Percentiles rank a stretch among this genome's conserved stretches.
phyloP scores from a whole-genome alignment of 1,139 yeast genomes.

The Candida labiduridarum region DNA sequence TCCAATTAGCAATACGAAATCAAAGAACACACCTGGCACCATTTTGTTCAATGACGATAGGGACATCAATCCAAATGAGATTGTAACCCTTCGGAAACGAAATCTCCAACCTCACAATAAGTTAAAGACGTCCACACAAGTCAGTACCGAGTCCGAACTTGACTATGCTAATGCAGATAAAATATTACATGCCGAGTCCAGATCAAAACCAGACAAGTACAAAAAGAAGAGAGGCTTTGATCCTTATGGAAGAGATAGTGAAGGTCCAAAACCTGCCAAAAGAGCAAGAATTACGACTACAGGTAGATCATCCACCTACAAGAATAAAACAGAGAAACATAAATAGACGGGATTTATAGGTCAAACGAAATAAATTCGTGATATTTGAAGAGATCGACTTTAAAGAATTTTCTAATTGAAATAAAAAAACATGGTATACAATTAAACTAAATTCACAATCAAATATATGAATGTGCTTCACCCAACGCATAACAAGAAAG shows the following conservation, averaged over 20 bases:
- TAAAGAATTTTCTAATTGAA: too few relatives aligned
- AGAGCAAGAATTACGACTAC: conserved; percentile 38
- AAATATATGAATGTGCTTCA: too few relatives aligned
- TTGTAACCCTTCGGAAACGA: conserved; percentile 52
- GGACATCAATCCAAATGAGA: conserved; percentile 49
- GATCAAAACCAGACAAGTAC: conserved; percentile 22
- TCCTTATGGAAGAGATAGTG: conserved; percentile 53
- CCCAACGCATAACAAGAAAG: too few relatives aligned
- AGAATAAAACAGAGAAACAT: conserved; percentile 22
- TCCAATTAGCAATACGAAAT: too few relatives aligned
- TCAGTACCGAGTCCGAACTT: conserved; percentile 24
- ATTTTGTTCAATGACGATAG: conserved; percentile 13
- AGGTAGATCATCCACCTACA: conserved; percentile 55
- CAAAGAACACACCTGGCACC: conserved; percentile 3
- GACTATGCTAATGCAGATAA: too few relatives aligned
- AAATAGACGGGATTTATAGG: not conserved
- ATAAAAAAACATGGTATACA: too few relatives aligned
- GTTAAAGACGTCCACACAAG: conserved; percentile 7
- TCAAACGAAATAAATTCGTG: too few relatives aligned
- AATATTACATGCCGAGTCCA: too few relatives aligned
- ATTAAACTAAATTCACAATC: too few relatives aligned
- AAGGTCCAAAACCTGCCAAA: conserved; percentile 56
- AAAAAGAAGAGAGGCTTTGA: conserved; percentile 56
- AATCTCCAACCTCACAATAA: conserved; percentile 17
- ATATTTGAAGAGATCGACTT: too few relatives aligned